Evolutionary conservation across 768 basidiomycete species (phyloP), one percentile per base, ranked within the genome.

Genomic region (Phanerodontia chrysosporium): DNA sequence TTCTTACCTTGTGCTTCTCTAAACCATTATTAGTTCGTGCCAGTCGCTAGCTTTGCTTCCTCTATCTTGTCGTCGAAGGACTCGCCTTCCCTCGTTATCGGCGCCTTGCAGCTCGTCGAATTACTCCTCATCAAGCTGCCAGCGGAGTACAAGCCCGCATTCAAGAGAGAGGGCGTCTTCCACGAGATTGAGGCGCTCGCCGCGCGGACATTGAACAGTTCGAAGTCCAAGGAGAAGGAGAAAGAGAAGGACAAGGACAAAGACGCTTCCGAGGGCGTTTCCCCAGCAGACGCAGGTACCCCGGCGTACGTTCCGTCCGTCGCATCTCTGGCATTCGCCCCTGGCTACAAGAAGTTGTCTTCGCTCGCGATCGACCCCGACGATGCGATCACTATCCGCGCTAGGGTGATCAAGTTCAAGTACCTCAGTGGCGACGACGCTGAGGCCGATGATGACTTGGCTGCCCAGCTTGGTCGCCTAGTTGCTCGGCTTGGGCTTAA

Each of bases 101-200:
- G 87, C 36, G 95, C 93, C 2, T 78, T 98, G 2, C 97, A 98
- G 68, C 83, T 99, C 25, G 93, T 97, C 28, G 97, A 98, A 66
- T 76, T 98, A 25, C 83, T 98, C 8, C 76, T 98, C 52, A 79
- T 76, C 67, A 98, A 97, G 72, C 80, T 94, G 45, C 88, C 92
- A 9, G 76, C 84, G 13, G 81, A 92, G 53, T 98, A 97, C 73
- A 86, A 85, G 67, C 89, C 92, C 18, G 86, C 89, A 0, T 94
- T 98, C 80, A 85, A 92, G 22, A 82, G 95, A 28, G 96, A 99
- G 74, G 97, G 97, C 9, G 97, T 98, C 28, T 87, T 97, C 72
- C 91, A 98, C 72, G 97, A 98, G 70, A 86, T 99, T 36, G 94
- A 95, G 64, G 71, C 76, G 9, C 75, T 95, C 28, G 88, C 93